phyloP scores from a whole-genome alignment of 768 basidiomycete species.

The Boletus sp. region DNA sequence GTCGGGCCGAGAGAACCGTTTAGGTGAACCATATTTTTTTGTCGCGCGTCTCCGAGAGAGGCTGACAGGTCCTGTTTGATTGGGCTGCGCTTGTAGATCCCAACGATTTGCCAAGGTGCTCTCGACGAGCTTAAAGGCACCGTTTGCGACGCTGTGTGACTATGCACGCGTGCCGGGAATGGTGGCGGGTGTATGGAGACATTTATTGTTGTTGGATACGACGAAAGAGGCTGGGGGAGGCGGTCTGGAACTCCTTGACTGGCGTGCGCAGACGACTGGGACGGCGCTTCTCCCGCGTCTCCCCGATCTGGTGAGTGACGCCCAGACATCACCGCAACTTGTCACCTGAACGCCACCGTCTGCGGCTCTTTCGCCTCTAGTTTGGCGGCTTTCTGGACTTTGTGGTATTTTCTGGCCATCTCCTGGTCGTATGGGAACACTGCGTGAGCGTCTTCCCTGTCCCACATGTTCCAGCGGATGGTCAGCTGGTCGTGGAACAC shows the following conservation, averaged over 20 bases:
- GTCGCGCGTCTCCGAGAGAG: neutral
- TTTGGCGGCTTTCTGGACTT: constrained; percentile 29
- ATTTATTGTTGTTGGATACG: constrained; percentile 27
- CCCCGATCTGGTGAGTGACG: constrained; percentile 20
- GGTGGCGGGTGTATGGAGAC: constrained; percentile 21
- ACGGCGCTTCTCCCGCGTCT: constrained; percentile 24
- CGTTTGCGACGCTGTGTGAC: constrained; percentile 22
- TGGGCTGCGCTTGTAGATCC: neutral
- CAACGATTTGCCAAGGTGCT: constrained; percentile 20
- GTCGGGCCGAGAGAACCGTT: constrained; percentile 16
- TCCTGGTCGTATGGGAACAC: constrained; percentile 30
- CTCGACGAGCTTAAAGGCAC: constrained; percentile 18
- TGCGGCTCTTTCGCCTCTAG: constrained; percentile 1
- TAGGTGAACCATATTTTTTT: neutral
- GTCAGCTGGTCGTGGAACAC: constrained; percentile 20
- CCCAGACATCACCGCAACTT: neutral
- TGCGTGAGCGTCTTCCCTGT: constrained; percentile 28
- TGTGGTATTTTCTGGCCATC: constrained; percentile 19
- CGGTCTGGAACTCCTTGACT: constrained; percentile 30
- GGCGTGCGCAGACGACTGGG: constrained; percentile 25
- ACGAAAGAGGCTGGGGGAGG: constrained; percentile 14
- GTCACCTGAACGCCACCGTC: neutral
- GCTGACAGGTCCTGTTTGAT: neutral
- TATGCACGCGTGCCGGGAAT: constrained; percentile 24
- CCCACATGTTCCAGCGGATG: constrained; percentile 22